phyloP scores from a whole-genome alignment of 2,329 filamentous ascomycete genomes.

The Hypoxylon sp. region DNA sequence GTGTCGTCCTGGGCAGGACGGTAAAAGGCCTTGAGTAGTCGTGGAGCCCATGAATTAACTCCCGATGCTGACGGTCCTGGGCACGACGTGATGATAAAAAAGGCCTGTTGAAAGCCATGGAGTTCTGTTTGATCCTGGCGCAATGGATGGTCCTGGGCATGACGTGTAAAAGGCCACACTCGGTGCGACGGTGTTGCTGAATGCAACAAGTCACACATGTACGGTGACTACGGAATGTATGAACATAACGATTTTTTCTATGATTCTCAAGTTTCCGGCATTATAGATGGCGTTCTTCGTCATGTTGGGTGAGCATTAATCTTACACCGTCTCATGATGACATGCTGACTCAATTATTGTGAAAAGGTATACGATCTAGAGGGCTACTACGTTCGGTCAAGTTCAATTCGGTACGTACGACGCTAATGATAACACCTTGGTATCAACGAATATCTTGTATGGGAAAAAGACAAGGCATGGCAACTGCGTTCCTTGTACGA shows the following conservation, averaged over 20 bases:
- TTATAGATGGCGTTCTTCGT: slow-evolving; percentile 47
- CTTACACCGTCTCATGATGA: not conserved
- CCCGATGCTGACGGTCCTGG: slow-evolving; percentile 47
- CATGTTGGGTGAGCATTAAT: slow-evolving; percentile 42
- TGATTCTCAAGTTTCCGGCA: slow-evolving; percentile 44
- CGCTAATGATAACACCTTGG: slow-evolving; percentile 47
- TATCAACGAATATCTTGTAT: slow-evolving; percentile 37
- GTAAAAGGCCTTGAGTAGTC: slow-evolving; percentile 44
- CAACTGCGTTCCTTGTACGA: slow-evolving; percentile 36
- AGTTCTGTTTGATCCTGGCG: slow-evolving; percentile 32
- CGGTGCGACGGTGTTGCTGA: slow-evolving; percentile 26
- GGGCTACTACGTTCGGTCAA: slow-evolving; percentile 47
- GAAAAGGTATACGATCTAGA: slow-evolving; percentile 48
- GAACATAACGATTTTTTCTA: slow-evolving; percentile 42
- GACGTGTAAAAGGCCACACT: slow-evolving; percentile 55
- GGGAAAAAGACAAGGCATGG: slow-evolving; percentile 32
- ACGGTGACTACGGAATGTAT: slow-evolving; percentile 40
- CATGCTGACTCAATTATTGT: slow-evolving; percentile 1
- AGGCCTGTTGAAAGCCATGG: slow-evolving; percentile 38
- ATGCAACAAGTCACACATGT: slow-evolving; percentile 32
- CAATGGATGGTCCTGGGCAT: slow-evolving; percentile 54
- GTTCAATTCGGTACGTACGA: slow-evolving; percentile 43
- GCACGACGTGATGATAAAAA: slow-evolving; percentile 43
- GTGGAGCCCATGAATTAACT: slow-evolving; percentile 43
- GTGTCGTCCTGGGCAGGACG: slow-evolving; percentile 56